A percentile compares a stretch with the other conserved stretches of the same genome.
phyloP scores from a whole-genome alignment of 164 flowering plant species.

The Pachysandra terminalis region DNA sequence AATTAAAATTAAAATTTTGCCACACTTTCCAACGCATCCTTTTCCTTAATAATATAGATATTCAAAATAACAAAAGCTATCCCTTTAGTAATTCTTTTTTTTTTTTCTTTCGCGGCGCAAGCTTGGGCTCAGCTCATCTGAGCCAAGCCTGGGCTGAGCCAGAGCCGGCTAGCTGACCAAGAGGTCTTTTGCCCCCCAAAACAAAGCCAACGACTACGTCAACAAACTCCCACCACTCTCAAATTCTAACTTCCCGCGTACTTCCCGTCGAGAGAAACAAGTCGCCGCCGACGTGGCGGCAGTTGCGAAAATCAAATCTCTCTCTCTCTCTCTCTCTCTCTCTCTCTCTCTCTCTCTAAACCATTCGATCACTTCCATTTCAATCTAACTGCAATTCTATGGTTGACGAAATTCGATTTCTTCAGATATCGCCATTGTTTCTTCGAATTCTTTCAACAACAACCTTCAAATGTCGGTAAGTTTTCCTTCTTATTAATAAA shows the following conservation, averaged over 20 bases:
- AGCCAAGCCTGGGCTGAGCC: too few relatives aligned
- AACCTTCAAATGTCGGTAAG: conserved; percentile 7
- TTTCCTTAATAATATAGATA: too few relatives aligned
- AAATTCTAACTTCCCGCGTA: background rate
- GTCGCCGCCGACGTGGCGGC: background rate
- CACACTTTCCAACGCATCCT: too few relatives aligned
- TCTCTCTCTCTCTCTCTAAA: background rate
- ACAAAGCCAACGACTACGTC: too few relatives aligned
- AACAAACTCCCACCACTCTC: too few relatives aligned
- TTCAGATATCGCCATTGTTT: background rate
- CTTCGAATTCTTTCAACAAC: background rate
- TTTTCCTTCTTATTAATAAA: background rate
- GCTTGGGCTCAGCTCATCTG: too few relatives aligned
- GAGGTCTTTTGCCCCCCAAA: too few relatives aligned
- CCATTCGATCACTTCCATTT: background rate
- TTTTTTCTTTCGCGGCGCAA: too few relatives aligned
- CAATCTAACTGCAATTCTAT: background rate
- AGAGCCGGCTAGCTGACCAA: too few relatives aligned
- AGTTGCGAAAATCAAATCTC: background rate
- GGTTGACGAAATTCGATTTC: background rate
- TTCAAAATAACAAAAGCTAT: too few relatives aligned
- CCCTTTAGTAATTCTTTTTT: too few relatives aligned
- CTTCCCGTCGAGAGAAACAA: background rate
- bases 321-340: background rate
- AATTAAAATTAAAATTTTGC: too few relatives aligned